Evolutionary conservation across 352 stramenopile species (phyloP).

Genomic region (Phytophthora sp.): DNA sequence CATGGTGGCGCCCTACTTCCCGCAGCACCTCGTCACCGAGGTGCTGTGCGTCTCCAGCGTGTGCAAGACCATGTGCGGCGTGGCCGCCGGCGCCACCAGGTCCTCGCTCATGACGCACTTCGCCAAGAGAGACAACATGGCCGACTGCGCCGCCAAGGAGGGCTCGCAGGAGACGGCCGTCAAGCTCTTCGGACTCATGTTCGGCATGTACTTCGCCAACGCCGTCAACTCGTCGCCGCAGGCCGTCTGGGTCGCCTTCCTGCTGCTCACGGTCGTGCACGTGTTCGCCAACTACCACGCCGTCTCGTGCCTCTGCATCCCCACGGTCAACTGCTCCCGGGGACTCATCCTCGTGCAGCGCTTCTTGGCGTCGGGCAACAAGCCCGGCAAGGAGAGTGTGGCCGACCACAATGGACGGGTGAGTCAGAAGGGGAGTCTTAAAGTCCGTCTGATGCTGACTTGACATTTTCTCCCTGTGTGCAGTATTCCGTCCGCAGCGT

Average conservation of each 20-base stretch:
- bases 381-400: conserved; percentile 30
- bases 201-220: conserved; percentile 88
- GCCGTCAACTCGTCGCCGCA: conserved; percentile 64
- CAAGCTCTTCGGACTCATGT: conserved; percentile 92
- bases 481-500: conserved; percentile 69
- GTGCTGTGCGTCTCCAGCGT: conserved; percentile 88
- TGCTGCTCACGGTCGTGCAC: conserved; percentile 92
- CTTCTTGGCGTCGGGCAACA: conserved; percentile 37
- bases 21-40: conserved; percentile 69
- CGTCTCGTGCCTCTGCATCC: conserved; percentile 89
- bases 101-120: conserved; percentile 93
- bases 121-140: conserved; percentile 86
- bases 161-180: conserved; percentile 96
- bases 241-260: conserved; percentile 92
- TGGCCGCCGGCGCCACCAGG: conserved; percentile 94
- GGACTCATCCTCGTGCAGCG: conserved; percentile 61
- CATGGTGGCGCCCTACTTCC: conserved; percentile 80
- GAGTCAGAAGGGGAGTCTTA: background rate
- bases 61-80: conserved; percentile 96
- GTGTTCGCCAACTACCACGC: conserved; percentile 95
- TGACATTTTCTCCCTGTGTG: conserved; percentile 9
- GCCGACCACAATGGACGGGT: conserved; percentile 34
- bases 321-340: conserved; percentile 87
- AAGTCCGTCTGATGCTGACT: conserved; percentile 17
- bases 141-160: conserved; percentile 96